Conservation (phyloP, 148 eudicot genomes). For the Mesembryanthemum crystallinum region DNA sequence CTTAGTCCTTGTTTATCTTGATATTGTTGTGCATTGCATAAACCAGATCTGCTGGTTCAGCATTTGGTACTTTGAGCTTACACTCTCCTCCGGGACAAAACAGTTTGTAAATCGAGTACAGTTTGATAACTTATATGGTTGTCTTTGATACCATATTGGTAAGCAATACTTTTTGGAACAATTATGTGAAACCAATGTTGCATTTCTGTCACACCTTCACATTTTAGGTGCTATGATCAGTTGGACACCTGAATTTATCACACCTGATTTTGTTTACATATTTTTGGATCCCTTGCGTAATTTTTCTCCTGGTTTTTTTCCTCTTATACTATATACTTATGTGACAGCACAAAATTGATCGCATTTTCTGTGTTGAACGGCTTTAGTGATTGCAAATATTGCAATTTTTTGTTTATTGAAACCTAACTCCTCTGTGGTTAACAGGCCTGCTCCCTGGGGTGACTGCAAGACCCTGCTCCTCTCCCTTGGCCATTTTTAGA, state of each 20-base stretch:
- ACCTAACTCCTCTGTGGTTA: background rate
- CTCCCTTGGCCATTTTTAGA: background rate
- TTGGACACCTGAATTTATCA: background rate
- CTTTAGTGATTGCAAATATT: background rate
- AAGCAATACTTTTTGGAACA: background rate
- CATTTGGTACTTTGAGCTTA: too few relatives aligned
- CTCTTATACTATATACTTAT: background rate
- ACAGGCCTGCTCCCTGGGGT: conserved; percentile 10
- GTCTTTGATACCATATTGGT: background rate
- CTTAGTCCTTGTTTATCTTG: too few relatives aligned
- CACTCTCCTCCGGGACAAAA: too few relatives aligned
- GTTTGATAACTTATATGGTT: too few relatives aligned
- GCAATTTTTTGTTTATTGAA: background rate
- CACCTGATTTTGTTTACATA: background rate
- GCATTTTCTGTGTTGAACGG: background rate
- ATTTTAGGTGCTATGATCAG: background rate
- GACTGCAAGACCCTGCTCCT: conserved; percentile 9
- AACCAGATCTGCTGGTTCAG: too few relatives aligned
- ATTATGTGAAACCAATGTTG: too few relatives aligned
- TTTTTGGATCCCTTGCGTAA: background rate
- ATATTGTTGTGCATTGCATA: too few relatives aligned
- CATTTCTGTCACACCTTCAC: background rate
- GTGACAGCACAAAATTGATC: too few relatives aligned
- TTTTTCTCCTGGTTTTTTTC: background rate
- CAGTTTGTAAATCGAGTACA: background rate